Conservation (phyloP, 2,329 filamentous ascomycete species). For the Pseudogymnoascus sp. region DNA sequence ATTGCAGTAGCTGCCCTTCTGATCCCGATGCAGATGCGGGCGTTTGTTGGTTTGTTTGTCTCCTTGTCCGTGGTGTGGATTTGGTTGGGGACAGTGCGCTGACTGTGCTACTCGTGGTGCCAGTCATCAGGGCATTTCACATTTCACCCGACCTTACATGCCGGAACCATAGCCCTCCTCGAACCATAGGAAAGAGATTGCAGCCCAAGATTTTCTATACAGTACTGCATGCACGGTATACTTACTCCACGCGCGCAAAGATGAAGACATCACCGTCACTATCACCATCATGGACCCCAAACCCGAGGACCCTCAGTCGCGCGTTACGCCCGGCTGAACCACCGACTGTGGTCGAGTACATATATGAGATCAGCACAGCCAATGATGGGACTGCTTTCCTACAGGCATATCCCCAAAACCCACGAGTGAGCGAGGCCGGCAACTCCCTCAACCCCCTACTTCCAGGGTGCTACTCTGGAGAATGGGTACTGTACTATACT, state of each 20-base stretch:
- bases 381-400: neutral
- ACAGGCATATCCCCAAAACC: neutral
- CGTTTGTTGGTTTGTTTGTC: neutral
- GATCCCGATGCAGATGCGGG: neutral
- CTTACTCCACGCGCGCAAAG: neutral
- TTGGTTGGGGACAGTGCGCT: neutral
- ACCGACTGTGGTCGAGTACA: neutral
- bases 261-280: neutral
- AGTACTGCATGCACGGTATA: neutral
- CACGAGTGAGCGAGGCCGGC: neutral
- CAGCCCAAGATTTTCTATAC: neutral
- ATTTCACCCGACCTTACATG: neutral
- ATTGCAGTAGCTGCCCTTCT: neutral
- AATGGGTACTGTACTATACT: neutral
- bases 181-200: neutral
- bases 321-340: conserved; percentile 5
- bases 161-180: neutral
- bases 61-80: neutral
- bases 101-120: neutral
- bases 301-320: neutral
- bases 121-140: neutral
- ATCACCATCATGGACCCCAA: neutral
- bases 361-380: neutral
- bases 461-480: neutral
- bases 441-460: neutral